These are phyloP conservation scores for Cercospora canescens DNA, from an alignment of 2,329 filamentous ascomycete genomes.

Conservation along the genomic window DNA sequence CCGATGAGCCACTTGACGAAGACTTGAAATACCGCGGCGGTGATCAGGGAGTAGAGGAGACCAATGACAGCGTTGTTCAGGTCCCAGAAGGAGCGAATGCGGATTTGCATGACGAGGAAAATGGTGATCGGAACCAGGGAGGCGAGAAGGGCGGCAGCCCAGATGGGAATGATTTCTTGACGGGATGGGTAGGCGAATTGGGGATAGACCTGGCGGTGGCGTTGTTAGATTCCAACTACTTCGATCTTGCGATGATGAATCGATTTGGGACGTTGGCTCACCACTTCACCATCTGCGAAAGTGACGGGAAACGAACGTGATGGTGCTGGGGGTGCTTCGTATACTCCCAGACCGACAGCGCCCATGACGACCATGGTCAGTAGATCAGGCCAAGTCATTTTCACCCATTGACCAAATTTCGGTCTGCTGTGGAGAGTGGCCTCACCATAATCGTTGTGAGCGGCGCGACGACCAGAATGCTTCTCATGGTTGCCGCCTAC, in stretches of 20 bases:
- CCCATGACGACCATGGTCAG: conserved; percentile 57
- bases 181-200: conserved; percentile 56
- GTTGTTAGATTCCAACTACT: neutral
- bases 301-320: conserved; percentile 2
- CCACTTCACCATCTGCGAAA: conserved; percentile 4
- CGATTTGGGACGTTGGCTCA: neutral
- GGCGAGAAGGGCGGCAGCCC: conserved; percentile 66
- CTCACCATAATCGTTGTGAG: conserved; percentile 4
- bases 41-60: conserved; percentile 68
- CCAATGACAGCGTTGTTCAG: conserved; percentile 71
- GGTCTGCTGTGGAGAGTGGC: conserved; percentile 44
- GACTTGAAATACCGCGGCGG: conserved; percentile 73
- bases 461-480: neutral
- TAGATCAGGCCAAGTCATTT: conserved; percentile 66
- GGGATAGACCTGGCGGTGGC: neutral
- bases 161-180: conserved; percentile 71
- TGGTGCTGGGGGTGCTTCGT: conserved; percentile 10
- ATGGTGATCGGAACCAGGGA: conserved; percentile 64
- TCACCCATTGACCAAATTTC: conserved; percentile 69
- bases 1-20: conserved; percentile 76
- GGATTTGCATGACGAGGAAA: conserved; percentile 61
- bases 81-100: conserved; percentile 45
- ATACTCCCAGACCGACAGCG: conserved; percentile 5
- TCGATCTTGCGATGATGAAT: neutral
- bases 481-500: conserved; percentile 10